Evolutionary conservation across 1,139 yeast species (phyloP).

Genomic region (Groenewaldozyma auringiensis): DNA sequence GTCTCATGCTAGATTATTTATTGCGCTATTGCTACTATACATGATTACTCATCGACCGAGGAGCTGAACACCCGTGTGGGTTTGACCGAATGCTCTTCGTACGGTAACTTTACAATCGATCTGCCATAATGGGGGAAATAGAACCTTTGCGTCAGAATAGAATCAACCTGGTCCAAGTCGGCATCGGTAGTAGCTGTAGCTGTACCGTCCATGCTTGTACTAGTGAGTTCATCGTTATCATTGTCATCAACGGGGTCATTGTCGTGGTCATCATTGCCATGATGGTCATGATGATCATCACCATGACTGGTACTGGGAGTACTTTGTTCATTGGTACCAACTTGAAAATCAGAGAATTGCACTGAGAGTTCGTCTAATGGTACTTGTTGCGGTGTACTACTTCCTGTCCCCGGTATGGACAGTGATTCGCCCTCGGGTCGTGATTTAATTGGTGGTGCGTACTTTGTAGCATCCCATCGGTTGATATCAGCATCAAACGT

Average conservation of each 20-base stretch:
- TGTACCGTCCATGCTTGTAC: no score
- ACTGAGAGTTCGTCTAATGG: no score
- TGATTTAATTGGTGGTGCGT: slow-evolving; percentile 36
- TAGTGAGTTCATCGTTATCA: slow-evolving; percentile 7
- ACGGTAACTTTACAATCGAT: slow-evolving; percentile 12
- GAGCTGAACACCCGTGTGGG: slow-evolving; percentile 15
- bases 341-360: no score
- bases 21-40: no score
- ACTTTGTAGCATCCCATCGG: slow-evolving; percentile 38
- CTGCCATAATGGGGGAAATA: slow-evolving; percentile 15
- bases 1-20: no score
- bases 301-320: no score
- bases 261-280: neutral
- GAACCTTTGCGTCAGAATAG: slow-evolving; percentile 6
- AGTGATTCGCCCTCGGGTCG: slow-evolving; percentile 36
- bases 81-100: slow-evolving; percentile 9
- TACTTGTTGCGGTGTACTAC: no score
- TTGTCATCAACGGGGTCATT: neutral
- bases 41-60: slow-evolving; percentile 3
- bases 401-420: no score
- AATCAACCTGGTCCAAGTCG: neutral
- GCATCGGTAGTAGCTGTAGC: no score
- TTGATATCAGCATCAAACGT: slow-evolving; percentile 11
- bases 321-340: no score
- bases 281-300: slow-evolving; percentile 1